Conservation (phyloP, 208 protist species). For the Trypanosomatidae sp. region DNA sequence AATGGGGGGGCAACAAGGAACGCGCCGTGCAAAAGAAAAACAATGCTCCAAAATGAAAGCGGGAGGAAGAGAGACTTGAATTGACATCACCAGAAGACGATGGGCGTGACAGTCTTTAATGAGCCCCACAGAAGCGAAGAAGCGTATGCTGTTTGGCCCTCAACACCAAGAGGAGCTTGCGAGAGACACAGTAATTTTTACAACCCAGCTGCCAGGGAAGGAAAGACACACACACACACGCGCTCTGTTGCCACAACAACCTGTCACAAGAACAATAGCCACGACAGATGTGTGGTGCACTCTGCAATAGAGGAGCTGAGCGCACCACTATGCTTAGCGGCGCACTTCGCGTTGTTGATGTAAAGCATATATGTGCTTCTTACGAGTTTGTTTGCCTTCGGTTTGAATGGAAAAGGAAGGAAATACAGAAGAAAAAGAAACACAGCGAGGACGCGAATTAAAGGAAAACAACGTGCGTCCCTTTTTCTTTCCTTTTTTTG, state of each 20-base stretch:
- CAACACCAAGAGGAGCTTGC: background rate
- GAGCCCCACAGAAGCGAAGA: background rate
- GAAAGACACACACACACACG: background rate
- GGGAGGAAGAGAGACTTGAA: background rate
- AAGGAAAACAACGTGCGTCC: conserved; percentile 16
- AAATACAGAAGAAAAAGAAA: conserved; percentile 21
- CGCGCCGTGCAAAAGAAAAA: background rate
- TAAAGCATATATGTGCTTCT: background rate
- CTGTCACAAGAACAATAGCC: background rate
- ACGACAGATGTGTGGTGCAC: background rate
- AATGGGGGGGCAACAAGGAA: background rate
- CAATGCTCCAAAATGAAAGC: background rate
- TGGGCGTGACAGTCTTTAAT: background rate
- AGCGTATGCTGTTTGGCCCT: background rate
- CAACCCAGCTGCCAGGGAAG: background rate
- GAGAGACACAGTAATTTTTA: background rate
- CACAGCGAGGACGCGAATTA: background rate
- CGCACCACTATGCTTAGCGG: background rate
- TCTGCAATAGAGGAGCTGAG: background rate
- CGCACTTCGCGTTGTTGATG: too few species aligned
- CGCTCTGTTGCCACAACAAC: background rate
- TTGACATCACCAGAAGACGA: background rate
- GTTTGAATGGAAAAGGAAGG: conserved; percentile 1
- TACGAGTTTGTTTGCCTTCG: conserved; percentile 2
- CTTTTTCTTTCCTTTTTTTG: conserved; percentile 4